Conservation (phyloP, 2,329 filamentous ascomycete species). For the Fusarium redolens region DNA sequence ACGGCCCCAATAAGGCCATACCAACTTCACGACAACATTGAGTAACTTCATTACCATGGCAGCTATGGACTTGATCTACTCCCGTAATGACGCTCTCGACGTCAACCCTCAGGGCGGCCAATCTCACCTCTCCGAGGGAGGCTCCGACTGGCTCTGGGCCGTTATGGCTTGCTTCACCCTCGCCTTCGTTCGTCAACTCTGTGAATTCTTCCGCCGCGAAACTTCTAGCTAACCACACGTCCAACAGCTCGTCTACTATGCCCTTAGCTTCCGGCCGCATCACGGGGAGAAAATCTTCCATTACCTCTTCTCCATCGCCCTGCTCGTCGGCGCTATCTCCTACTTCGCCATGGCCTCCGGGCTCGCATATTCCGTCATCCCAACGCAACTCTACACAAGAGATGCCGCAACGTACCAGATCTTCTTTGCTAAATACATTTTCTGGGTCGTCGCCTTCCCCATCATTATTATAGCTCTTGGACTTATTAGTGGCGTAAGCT, state of each 20-base stretch:
- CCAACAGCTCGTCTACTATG: not conserved
- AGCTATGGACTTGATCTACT: not conserved
- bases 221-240: not conserved
- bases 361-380: not conserved
- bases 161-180: not conserved
- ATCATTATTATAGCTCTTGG: not conserved
- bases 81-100: not conserved
- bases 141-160: not conserved
- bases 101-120: not conserved
- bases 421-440: not conserved
- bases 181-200: not conserved
- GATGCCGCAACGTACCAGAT: not conserved
- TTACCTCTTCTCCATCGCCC: not conserved
- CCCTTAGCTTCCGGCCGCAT: not conserved
- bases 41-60: too few relatives aligned
- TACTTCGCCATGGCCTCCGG: not conserved
- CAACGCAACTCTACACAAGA: not conserved
- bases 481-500: not conserved
- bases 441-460: not conserved
- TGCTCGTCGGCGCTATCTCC: not conserved
- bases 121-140: not conserved
- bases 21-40: too few relatives aligned
- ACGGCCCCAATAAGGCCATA: too few relatives aligned
- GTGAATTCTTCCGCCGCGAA: not conserved
- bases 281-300: not conserved